Conservation (phyloP, 2,329 filamentous ascomycete genomes). For the Fusarium annulatum region DNA sequence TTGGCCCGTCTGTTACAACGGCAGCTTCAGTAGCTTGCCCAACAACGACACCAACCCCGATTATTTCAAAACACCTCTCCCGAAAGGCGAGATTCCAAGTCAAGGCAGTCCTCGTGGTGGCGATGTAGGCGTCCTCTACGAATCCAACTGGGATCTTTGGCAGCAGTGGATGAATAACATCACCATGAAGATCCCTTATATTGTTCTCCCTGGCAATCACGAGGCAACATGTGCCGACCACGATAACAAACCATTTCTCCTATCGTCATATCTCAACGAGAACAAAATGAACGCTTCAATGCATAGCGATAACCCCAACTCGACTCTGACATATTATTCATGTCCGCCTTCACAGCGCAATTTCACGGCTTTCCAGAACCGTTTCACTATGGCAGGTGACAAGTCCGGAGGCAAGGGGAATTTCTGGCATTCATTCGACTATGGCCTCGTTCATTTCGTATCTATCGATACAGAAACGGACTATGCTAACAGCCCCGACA, state of each 20-base stretch:
- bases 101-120: conserved; percentile 1
- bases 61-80: neutral
- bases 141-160: conserved; percentile 13
- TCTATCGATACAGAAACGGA: conserved; percentile 6
- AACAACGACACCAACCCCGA: neutral
- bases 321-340: neutral
- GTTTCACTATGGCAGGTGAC: neutral
- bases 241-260: neutral
- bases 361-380: conserved; percentile 4
- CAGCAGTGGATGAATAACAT: conserved; percentile 4
- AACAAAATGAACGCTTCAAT: neutral
- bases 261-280: neutral
- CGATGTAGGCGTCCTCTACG: neutral
- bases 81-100: neutral
- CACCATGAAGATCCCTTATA: neutral
- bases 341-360: conserved; percentile 2
- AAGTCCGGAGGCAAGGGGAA: neutral
- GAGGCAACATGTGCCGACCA: neutral
- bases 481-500: neutral
- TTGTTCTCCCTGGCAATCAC: neutral
- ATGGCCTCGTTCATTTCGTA: neutral
- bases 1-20: conserved; percentile 7
- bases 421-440: conserved; percentile 4
- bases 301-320: neutral
- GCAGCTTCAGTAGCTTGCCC: neutral